Conservation (phyloP, 805 yeast genomes). For the Saccharomycopsis javanensis region DNA sequence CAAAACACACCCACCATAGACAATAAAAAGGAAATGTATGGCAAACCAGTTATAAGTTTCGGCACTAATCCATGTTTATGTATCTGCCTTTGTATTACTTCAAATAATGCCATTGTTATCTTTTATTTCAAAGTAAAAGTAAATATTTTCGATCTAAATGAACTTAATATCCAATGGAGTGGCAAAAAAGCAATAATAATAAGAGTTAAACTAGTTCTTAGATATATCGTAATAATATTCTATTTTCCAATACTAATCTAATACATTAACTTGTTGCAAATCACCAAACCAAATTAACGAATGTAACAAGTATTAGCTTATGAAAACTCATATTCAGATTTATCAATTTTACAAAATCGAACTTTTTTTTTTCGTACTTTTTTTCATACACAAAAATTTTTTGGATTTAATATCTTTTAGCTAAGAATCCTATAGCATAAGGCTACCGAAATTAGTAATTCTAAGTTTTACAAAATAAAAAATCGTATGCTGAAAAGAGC, state of each 20-base stretch:
- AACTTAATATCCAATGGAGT: no score
- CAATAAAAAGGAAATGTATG: conserved; percentile 34
- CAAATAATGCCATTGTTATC: conserved; percentile 44
- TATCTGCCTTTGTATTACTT: conserved; percentile 34
- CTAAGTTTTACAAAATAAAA: no score
- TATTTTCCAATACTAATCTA: no score
- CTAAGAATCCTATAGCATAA: neutral
- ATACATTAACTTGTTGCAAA: no score
- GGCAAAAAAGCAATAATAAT: no score
- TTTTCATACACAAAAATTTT: neutral
- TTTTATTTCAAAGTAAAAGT: no score
- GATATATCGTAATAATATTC: no score
- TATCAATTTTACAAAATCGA: neutral
- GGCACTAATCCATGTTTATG: conserved; percentile 39
- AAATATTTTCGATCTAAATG: no score
- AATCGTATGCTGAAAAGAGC: no score
- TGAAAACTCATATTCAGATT: neutral
- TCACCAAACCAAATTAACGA: no score
- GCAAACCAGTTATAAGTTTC: conserved; percentile 33
- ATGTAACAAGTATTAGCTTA: no score
- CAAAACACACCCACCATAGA: conserved; percentile 42
- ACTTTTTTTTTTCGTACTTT: neutral
- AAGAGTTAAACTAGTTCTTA: no score
- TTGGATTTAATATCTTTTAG: neutral
- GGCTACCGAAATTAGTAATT: neutral